A percentile compares a stretch with the other conserved stretches of the same genome.
Evolutionary conservation across 129 eudicot species (phyloP).

Genomic region (Artemisia argyi): DNA sequence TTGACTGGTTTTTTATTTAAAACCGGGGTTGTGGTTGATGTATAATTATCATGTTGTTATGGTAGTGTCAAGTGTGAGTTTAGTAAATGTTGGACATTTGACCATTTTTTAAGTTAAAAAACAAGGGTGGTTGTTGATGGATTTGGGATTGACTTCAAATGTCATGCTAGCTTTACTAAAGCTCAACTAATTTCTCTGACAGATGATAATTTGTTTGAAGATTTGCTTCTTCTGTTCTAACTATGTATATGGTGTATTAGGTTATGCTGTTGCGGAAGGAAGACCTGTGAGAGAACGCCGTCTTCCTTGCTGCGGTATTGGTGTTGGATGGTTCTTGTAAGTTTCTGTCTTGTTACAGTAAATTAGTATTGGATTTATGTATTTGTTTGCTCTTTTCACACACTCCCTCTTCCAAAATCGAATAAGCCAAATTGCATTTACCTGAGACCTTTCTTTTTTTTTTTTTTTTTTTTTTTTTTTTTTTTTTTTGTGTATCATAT

Average conservation of each 20-base stretch:
- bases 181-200: conserved; percentile 6
- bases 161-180: conserved; percentile 8
- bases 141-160: conserved; percentile 7
- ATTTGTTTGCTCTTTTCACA: conserved; percentile 13
- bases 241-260: conserved; percentile 35
- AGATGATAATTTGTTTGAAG: conserved; percentile 7
- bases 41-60: background rate
- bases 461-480: background rate
- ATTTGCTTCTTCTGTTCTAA: conserved; percentile 6
- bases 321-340: conserved; percentile 89
- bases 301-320: conserved; percentile 95
- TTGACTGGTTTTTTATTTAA: too few species aligned
- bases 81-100: background rate
- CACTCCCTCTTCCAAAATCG: background rate
- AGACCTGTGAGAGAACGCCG: conserved; percentile 71
- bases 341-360: conserved; percentile 22
- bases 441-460: too few species aligned
- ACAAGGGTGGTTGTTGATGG: too few species aligned
- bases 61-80: background rate
- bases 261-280: conserved; percentile 90
- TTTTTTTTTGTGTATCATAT: background rate
- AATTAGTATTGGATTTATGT: background rate
- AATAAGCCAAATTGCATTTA: background rate
- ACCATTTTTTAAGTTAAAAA: background rate
- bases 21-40: background rate